Evolutionary conservation across 495 filamentous ascomycete genomes (phyloP), one percentile per base, ranked within the genome.

Genomic region (Trichocladium uniseriatum): DNA sequence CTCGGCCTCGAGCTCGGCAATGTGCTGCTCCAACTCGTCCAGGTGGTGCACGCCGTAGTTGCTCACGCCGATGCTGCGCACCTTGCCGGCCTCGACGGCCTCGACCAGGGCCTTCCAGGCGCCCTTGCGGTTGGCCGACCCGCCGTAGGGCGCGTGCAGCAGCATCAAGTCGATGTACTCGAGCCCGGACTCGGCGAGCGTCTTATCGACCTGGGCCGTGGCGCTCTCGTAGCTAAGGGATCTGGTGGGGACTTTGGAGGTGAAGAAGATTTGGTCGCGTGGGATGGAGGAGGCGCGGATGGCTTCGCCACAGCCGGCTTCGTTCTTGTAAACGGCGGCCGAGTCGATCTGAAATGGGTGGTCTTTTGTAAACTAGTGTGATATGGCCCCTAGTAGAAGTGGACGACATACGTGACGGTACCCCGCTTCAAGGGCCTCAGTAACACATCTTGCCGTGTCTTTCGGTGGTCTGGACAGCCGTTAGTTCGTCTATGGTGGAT

Each of bases 11-110:
- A 80, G 68, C 61, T 82, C 73, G 52, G 79, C 75, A 54, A 90
- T 89, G 62, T 87, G 83, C 53, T 62, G 69, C 58, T 94, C 85
- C 38, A 96, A 64, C 65, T 88, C 81, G 45, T 85, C 72, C 0
- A 88, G 56, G 59, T 87, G 84, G 35, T 78, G 71, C 19, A 85
- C 75, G 1, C 81, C 83, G 49, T 83, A 87, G 58, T 86, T 86
- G 52, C 70, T 76, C 8, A 87, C 72, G 11, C 84, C 83, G 54
- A 86, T 79, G 24, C 67, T 74, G 48, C 77, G 69, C 14, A 85
- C 71, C 56, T 83, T 82, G 8, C 82, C 82, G 35, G 69, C 79
- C 43, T 80, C 69, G 8, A 81, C 76, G 2, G 76, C 75, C 56
- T 82, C 79, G 14, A 79, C 76, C 0, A 68, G 59, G 16, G 79